These are phyloP conservation scores for Heterobasidion irregulare DNA, from an alignment of 1,284 basidiomycete genomes.

Conservation along the genomic window DNA sequence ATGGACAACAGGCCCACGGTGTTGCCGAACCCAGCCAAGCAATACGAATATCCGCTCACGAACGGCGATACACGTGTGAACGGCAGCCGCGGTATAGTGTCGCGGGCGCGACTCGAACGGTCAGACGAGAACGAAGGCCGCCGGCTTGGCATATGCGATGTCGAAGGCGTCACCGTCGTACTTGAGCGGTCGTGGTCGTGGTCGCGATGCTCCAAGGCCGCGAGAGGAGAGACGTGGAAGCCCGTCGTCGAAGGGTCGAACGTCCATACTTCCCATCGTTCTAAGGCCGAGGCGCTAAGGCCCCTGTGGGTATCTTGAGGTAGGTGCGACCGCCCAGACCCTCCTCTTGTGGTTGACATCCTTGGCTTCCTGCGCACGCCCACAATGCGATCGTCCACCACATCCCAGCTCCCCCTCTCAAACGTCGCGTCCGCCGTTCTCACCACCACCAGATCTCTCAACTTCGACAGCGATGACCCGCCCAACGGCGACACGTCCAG, in stretches of 20 bases:
- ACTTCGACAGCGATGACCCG: slow-evolving; percentile 27
- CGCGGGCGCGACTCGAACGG: slow-evolving; percentile 8
- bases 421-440: slow-evolving; percentile 50
- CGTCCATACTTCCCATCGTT: slow-evolving; percentile 76
- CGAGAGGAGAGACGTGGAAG: slow-evolving; percentile 42
- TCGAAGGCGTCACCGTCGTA: slow-evolving; percentile 6
- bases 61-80: slow-evolving; percentile 71
- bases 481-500: slow-evolving; percentile 27
- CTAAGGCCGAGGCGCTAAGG: slow-evolving; percentile 52
- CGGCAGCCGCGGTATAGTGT: slow-evolving; percentile 47
- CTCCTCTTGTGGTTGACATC: slow-evolving; percentile 25
- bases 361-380: slow-evolving; percentile 62
- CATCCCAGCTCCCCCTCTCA: slow-evolving; percentile 71
- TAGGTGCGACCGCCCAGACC: slow-evolving; percentile 8
- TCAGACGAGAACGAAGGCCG: slow-evolving; percentile 17
- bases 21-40: slow-evolving; percentile 72
- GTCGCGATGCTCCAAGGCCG: slow-evolving; percentile 28
- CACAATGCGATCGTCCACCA: slow-evolving; percentile 41
- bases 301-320: slow-evolving; percentile 25
- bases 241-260: slow-evolving; percentile 48
- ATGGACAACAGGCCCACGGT: slow-evolving; percentile 55
- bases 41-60: slow-evolving; percentile 37
- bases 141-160: slow-evolving; percentile 6
- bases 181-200: neutral
- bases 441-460: slow-evolving; percentile 47